Base-by-base conservation (phyloP, 257 asterid species). In the Solanum tarapatanum region DNA sequence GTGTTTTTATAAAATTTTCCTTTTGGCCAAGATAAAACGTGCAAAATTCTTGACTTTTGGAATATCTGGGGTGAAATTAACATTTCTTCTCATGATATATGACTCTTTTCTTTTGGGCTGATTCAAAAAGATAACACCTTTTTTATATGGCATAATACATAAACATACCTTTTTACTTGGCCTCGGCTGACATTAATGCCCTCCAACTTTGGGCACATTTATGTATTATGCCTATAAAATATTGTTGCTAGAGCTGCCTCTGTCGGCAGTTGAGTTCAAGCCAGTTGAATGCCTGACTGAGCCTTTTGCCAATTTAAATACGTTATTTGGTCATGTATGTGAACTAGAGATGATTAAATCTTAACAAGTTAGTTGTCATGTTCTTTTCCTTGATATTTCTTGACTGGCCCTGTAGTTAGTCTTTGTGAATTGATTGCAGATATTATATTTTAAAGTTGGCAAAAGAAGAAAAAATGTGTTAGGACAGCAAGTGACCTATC, bases 261-360 rank as follows among this genome's bases (percentile, higher is more conserved):
- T 5, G 35, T 3, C 21, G 9, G 74, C 74, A 26, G 21, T 28
- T 68, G 74, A 68, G 74, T 26, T 26, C 36, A 26, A 68, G 74
- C 9, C 74, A 26, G 75, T 28, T 68, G 36, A 68, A 26, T 68
- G 35, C 36, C 36, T 6, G 36, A 68, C 36, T 68, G 21, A 68
- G 36, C 36, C 21, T 95, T 87, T 91, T 84, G 90, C 85, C 98
- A 94, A 88, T 90, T 95, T 93, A 92, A 96, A 93, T 90, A 93
- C 95, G 85, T 93, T 94, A 62, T 32, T 19, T 33, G 26, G 8
- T 73, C 14, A 33, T 73, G 1, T 21, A 19, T 19, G 19, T 69
- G 75, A 68, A 68, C 21, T 68, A 16, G 28, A 28, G 37, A 68
- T 69, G 75, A 69, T 1, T 69, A 28, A 69, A 17, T 69, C 39